A percentile compares a stretch with the other conserved stretches of the same genome.
These are phyloP conservation scores for Podospora fimiseda DNA, from an alignment of 495 filamentous ascomycete genomes.

Conservation along the genomic window DNA sequence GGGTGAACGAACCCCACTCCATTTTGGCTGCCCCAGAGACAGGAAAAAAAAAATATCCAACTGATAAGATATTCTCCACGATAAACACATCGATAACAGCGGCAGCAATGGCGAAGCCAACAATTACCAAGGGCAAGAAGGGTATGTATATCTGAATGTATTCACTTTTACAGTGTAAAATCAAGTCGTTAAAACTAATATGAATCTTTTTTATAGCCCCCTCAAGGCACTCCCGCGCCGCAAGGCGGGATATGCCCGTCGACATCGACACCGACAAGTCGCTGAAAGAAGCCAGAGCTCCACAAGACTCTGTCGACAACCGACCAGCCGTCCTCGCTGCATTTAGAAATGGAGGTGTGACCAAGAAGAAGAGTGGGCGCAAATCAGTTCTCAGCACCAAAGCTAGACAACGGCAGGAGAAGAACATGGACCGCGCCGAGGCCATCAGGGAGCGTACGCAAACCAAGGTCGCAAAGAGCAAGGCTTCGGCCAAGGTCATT, in stretches of 20 bases:
- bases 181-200: no score
- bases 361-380: constrained; percentile 60
- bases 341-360: constrained; percentile 56
- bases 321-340: constrained; percentile 56
- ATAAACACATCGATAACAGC: constrained; percentile 5
- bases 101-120: constrained; percentile 34
- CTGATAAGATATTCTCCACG: constrained; percentile 12
- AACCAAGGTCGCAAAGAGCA: constrained; percentile 63
- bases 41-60: neutral
- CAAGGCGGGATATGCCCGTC: constrained; percentile 64
- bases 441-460: constrained; percentile 61
- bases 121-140: constrained; percentile 35
- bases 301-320: constrained; percentile 41
- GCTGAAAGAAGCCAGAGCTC: constrained; percentile 53
- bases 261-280: constrained; percentile 72
- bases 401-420: constrained; percentile 62
- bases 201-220: constrained; percentile 21
- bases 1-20: no score
- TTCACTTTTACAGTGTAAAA: no score
- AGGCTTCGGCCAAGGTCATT: constrained; percentile 53
- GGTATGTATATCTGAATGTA: constrained; percentile 16
- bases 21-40: neutral
- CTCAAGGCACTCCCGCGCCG: constrained; percentile 62
- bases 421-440: constrained; percentile 68
- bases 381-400: constrained; percentile 54